Evolutionary conservation across 2,329 filamentous ascomycete genomes (phyloP), one percentile per base, ranked within the genome.

Genomic region (Fusarium sp.): DNA sequence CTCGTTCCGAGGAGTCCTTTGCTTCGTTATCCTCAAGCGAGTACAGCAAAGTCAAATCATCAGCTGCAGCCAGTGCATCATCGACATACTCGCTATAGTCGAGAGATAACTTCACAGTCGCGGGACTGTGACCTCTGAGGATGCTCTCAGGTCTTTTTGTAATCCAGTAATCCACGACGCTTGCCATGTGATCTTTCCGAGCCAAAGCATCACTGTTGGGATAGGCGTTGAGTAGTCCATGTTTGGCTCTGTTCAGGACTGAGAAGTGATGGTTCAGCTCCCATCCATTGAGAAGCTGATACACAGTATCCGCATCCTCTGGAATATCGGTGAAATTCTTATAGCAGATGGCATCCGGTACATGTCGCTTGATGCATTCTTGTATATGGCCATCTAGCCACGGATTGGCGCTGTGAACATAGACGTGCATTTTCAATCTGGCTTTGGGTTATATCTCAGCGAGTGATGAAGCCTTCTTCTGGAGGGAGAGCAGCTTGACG

Each of bases 61-160:
- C 82, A 0, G 82, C 81, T 4, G 81, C 82, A 24, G 79, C 78
- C 5, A 84, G 65, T 1, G 81, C 76, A 17, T 84, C 82, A 3
- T 83, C 82, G 1, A 83, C 81, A 39, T 82, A 84, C 64, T 84
- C 82, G 65, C 72, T 77, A 26, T 84, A 84, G 57, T 84, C 82
- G 11, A 84, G 79, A 10, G 80, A 80, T 17, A 84, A 55, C 3
- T 80, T 77, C 11, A 83, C 77, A 0, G 82, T 83, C 1, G 76
- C 63, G 1, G 82, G 82, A 1, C 77, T 75, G 10, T 82, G 78
- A 0, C 68, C 71, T n/a, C 70, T 79, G 4, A 84, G 73, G 0
- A 79, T 77, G 57, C 80, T 83, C 2, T 77, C 71, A 2, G 81
- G 79, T 12, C 82, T 73, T 54, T 84, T 84, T 0, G 82, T 79